phyloP scores from a whole-genome alignment of 805 yeast species.

The Wickerhamomyces alni region DNA sequence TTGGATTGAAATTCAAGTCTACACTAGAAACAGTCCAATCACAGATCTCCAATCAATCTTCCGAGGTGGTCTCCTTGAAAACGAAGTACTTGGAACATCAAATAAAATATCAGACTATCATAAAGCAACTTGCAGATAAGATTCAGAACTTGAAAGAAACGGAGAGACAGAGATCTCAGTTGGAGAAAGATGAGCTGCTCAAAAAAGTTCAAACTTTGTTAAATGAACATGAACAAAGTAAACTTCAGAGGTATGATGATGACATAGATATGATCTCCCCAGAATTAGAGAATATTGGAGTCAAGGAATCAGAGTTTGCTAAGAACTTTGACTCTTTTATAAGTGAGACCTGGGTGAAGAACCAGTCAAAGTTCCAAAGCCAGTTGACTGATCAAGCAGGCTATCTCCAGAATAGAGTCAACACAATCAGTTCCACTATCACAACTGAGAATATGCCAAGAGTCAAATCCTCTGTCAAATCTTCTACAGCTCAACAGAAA shows the following conservation, averaged over 20 bases:
- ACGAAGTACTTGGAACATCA: constrained; percentile 11
- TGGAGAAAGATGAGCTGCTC: constrained; percentile 7
- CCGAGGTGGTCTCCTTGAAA: constrained; percentile 13
- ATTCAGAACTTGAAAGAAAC: constrained; percentile 7
- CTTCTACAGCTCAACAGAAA: neutral
- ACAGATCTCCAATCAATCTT: constrained; percentile 15
- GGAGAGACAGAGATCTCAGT: constrained; percentile 3
- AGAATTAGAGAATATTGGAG: constrained; percentile 3
- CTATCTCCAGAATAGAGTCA: neutral
- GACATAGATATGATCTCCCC: constrained; percentile 7
- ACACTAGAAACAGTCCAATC: constrained; percentile 8
- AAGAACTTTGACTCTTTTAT: constrained; percentile 10
- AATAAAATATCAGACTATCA: constrained; percentile 4
- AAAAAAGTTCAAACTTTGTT: constrained; percentile 8
- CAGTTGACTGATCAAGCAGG: constrained; percentile 1
- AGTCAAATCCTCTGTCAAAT: constrained; percentile 1
- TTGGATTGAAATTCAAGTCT: neutral
- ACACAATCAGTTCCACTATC: constrained; percentile 6
- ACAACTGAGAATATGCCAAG: constrained; percentile 12
- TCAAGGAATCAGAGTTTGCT: constrained; percentile 11
- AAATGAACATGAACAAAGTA: constrained; percentile 6
- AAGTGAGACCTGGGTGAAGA: constrained; percentile 11
- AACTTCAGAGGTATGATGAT: constrained; percentile 3
- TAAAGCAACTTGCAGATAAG: constrained; percentile 5
- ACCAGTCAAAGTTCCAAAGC: constrained; percentile 11